Conservation (phyloP, 495 filamentous ascomycete genomes). For the Penicillium crystallinum region DNA sequence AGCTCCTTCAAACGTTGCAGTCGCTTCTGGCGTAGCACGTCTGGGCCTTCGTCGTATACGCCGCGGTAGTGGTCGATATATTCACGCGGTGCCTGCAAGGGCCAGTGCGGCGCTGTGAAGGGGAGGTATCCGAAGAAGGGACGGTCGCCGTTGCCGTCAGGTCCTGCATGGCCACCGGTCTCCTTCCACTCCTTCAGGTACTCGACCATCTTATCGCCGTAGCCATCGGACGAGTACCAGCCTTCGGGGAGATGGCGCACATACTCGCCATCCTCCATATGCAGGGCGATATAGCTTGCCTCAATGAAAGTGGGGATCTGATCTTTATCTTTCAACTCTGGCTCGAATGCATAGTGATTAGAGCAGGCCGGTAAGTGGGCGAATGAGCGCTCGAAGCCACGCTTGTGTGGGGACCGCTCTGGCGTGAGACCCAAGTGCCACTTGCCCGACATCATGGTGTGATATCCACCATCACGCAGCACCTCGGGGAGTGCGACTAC, state of each 20-base stretch:
- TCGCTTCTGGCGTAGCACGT: conserved; percentile 47
- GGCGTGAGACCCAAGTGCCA: conserved; percentile 50
- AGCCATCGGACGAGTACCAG: conserved; percentile 54
- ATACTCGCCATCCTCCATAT: conserved; percentile 56
- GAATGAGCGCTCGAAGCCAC: conserved; percentile 44
- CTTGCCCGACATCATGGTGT: conserved; percentile 59
- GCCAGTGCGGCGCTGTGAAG: conserved; percentile 60
- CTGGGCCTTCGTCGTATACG: conserved; percentile 52
- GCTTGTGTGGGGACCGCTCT: conserved; percentile 36
- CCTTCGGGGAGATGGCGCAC: conserved; percentile 48
- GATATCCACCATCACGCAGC: conserved; percentile 56
- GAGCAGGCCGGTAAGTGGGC: conserved; percentile 52
- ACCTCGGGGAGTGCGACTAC: conserved; percentile 60
- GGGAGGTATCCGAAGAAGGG: conserved; percentile 60
- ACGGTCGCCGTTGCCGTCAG: conserved; percentile 33
- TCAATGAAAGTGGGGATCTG: conserved; percentile 48
- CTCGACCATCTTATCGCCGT: conserved; percentile 48
- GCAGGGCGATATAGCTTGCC: conserved; percentile 50
- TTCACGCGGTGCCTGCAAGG: conserved; percentile 51
- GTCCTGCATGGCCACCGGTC: conserved; percentile 25
- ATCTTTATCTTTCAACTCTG: conserved; percentile 43
- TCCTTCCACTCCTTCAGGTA: conserved; percentile 51
- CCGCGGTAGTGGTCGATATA: conserved; percentile 51
- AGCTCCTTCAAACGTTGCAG: conserved; percentile 47
- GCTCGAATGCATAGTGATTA: conserved; percentile 60